Evolutionary conservation across 257 asterid genomes (phyloP).

Genomic region (Solanum lycopersicoides): DNA sequence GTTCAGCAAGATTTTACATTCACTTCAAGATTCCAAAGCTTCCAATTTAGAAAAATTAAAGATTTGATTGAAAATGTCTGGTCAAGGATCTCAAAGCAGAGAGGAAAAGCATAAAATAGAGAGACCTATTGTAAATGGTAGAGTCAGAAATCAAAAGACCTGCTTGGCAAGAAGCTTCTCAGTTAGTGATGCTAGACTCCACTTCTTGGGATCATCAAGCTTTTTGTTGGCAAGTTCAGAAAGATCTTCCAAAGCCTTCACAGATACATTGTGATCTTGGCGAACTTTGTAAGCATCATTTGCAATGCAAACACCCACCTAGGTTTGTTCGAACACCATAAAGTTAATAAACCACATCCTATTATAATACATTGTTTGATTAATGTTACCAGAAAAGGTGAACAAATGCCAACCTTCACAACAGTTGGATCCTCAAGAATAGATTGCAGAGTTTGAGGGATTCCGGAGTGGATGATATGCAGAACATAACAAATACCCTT

Average conservation of each 20-base stretch:
- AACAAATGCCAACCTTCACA: constrained; percentile 41
- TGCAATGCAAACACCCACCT: constrained; percentile 82
- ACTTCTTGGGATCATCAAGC: constrained; percentile 51
- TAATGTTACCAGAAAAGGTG: background rate
- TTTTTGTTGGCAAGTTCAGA: constrained; percentile 62
- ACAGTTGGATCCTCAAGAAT: constrained; percentile 66
- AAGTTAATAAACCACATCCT: background rate
- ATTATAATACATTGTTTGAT: background rate
- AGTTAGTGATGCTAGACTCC: constrained; percentile 74
- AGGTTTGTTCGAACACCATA: constrained; percentile 5
- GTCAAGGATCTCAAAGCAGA: background rate
- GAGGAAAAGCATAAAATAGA: background rate
- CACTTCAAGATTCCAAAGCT: background rate
- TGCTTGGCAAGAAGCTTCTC: constrained; percentile 60
- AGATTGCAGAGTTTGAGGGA: constrained; percentile 45
- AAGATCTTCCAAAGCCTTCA: constrained; percentile 53
- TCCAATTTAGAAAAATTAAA: background rate
- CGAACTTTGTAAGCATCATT: constrained; percentile 50
- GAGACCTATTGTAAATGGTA: background rate
- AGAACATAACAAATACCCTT: constrained; percentile 49
- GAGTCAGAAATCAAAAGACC: constrained; percentile 22
- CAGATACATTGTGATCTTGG: constrained; percentile 48
- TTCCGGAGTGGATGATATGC: constrained; percentile 76
- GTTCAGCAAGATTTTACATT: background rate
- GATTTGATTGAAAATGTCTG: background rate